Base-by-base conservation (phyloP, 805 yeast genomes). In the Pichia sporocuriosa region DNA sequence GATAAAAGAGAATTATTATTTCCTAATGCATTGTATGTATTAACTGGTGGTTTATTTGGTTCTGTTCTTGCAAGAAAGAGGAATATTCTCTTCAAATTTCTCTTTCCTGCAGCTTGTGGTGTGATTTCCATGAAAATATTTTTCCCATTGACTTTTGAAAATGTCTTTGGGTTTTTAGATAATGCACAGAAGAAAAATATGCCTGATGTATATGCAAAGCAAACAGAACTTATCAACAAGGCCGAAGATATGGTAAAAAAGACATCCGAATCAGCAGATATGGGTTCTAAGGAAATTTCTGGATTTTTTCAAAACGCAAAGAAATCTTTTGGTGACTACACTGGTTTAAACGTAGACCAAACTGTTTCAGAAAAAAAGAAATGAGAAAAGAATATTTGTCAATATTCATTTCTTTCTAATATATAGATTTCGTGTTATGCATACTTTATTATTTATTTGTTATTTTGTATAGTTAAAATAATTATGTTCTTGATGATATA, bases 31-130 rank as follows among this genome's bases (percentile, higher is more conserved):
- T 61, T 84, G 24, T 87, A 84, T 57, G 69, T 87, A 30, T 56
- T 77, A 9, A 73, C 85, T 23, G 88, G 86, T 12, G 71, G 77
- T 2, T 67, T 87, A 41, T 65, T 86, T 7, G 95, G 95, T 29
- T 73, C 82, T 35, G 79, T 86, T 39, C 52, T 79, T 37, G 76
- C 93, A 2, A 82, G 94, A 54, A 77, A 80, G 52, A 70, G 83
- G 44, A 77, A 77, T 43, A 49, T 79, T 19, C 39, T 79, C 2
- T 55, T 82, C 11, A 76, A 79, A 53, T 66, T 70, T 3, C 47
- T 72, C 1, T 63, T 73, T 13, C 95, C 95, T 1, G 42, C 79
- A 3, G 62, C 67, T 0, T 69, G 81, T 40, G 93, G 89, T 12
- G 47, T 73, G 23, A 72, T 66, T 6, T 77, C 90, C 0, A 84